Conservation (phyloP, 805 yeast species). For the Dipodascus geniculatus region DNA sequence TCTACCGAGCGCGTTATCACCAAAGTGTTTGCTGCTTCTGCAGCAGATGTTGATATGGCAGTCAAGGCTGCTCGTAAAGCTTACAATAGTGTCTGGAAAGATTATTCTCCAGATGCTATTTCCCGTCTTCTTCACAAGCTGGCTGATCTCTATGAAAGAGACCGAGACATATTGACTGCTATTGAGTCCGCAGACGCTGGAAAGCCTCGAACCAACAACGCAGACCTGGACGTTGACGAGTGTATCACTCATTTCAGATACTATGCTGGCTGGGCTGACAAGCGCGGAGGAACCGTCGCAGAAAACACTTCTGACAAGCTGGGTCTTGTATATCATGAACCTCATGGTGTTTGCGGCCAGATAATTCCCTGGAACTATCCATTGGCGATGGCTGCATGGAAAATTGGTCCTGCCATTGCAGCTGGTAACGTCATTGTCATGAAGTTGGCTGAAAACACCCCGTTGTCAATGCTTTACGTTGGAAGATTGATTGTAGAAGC, state of each 20-base stretch:
- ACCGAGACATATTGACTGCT: slow-evolving; percentile 59
- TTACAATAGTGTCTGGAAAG: slow-evolving; percentile 60
- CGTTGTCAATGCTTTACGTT: slow-evolving; percentile 59
- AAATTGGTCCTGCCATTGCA: slow-evolving; percentile 71
- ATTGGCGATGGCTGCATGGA: slow-evolving; percentile 72
- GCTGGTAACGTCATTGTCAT: slow-evolving; percentile 74
- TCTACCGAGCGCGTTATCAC: slow-evolving; percentile 63
- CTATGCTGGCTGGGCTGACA: slow-evolving; percentile 89
- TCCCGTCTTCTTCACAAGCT: slow-evolving; percentile 52
- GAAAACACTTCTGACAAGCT: background rate
- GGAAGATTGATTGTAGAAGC: slow-evolving; percentile 58
- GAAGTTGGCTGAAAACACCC: slow-evolving; percentile 74
- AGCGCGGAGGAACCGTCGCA: slow-evolving; percentile 44
- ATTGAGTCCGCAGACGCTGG: slow-evolving; percentile 88
- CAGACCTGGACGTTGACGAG: slow-evolving; percentile 65
- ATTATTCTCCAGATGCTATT: slow-evolving; percentile 55
- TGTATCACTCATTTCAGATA: slow-evolving; percentile 63
- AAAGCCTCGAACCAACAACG: slow-evolving; percentile 48
- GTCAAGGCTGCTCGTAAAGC: slow-evolving; percentile 78
- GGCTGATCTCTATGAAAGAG: slow-evolving; percentile 65
- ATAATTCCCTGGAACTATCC: slow-evolving; percentile 89
- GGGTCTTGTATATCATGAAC: slow-evolving; percentile 32
- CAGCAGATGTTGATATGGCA: slow-evolving; percentile 72
- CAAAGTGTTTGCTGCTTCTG: slow-evolving; percentile 61
- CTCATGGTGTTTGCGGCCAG: slow-evolving; percentile 78